Evolutionary conservation across 768 basidiomycete genomes (phyloP).

Genomic region (Suillus brevipes): DNA sequence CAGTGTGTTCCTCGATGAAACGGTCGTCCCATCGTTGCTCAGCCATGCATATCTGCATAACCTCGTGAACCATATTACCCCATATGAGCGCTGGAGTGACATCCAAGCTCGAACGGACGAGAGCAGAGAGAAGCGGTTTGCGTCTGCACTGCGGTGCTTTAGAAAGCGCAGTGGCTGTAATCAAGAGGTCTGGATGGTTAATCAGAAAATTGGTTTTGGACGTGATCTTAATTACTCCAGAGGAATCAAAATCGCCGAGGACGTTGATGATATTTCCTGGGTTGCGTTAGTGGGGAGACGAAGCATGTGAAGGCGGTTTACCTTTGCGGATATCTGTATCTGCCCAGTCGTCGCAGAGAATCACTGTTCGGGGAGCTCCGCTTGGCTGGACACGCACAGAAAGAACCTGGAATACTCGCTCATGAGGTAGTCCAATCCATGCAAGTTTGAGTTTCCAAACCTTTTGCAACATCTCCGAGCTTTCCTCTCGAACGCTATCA

Average conservation of each 20-base stretch:
- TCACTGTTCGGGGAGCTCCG: conserved; percentile 47
- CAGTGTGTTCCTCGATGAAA: conserved; percentile 62
- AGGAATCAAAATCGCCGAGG: conserved; percentile 47
- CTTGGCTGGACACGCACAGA: conserved; percentile 44
- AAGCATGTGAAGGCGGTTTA: conserved; percentile 30
- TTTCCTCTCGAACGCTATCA: conserved; percentile 42
- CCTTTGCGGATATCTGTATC: conserved; percentile 60
- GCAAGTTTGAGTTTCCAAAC: conserved; percentile 26
- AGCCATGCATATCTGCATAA: conserved; percentile 78
- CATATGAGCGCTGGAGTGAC: conserved; percentile 73
- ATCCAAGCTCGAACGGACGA: conserved; percentile 60
- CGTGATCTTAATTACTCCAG: conserved; percentile 57
- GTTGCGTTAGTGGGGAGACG: not conserved
- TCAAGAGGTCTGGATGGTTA: conserved; percentile 87
- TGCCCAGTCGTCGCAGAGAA: conserved; percentile 79
- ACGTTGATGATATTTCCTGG: conserved; percentile 83
- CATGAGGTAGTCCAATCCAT: conserved; percentile 3
- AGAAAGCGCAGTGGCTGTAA: conserved; percentile 88
- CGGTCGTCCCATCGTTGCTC: conserved; percentile 60
- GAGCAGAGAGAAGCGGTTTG: conserved; percentile 75
- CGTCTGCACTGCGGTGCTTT: conserved; percentile 81
- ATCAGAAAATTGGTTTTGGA: conserved; percentile 71
- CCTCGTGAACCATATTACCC: conserved; percentile 92
- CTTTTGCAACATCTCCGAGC: conserved; percentile 39
- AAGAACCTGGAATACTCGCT: conserved; percentile 43